phyloP scores from a whole-genome alignment of 2,329 filamentous ascomycete genomes.

The Aplosporella prunicola region DNA sequence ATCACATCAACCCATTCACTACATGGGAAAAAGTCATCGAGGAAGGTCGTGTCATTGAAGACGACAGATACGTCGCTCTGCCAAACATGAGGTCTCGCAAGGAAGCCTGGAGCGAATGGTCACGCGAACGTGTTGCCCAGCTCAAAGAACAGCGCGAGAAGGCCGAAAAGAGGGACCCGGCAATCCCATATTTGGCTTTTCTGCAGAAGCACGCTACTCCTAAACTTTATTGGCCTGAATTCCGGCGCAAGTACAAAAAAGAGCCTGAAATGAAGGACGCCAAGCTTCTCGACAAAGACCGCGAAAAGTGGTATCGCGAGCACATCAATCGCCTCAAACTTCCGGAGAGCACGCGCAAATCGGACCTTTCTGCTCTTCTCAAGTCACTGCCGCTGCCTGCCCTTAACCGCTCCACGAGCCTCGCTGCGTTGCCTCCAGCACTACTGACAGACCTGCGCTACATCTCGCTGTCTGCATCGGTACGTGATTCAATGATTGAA shows the following conservation, averaged over 20 bases:
- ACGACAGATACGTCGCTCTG: constrained; percentile 77
- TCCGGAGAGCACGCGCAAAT: constrained; percentile 55
- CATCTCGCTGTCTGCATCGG: constrained; percentile 52
- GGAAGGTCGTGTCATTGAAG: constrained; percentile 70
- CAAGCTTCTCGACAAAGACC: constrained; percentile 51
- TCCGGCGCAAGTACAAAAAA: constrained; percentile 80
- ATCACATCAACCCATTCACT: constrained; percentile 72
- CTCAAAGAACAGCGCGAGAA: constrained; percentile 63
- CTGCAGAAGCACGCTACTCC: constrained; percentile 73
- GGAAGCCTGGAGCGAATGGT: constrained; percentile 80
- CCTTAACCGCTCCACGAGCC: constrained; percentile 51
- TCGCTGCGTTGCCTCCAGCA: constrained; percentile 50
- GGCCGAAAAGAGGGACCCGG: constrained; percentile 73
- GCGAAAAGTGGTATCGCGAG: constrained; percentile 72
- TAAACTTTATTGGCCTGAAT: constrained; percentile 96
- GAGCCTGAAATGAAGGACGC: constrained; percentile 71
- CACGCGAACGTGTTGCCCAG: constrained; percentile 61
- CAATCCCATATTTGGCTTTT: constrained; percentile 72
- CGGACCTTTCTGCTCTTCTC: constrained; percentile 58
- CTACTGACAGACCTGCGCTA: constrained; percentile 60
- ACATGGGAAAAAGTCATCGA: constrained; percentile 88
- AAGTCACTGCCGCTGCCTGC: constrained; percentile 48
- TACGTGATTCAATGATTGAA: constrained; percentile 56
- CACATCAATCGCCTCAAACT: constrained; percentile 58
- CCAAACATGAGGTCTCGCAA: constrained; percentile 70